A percentile compares a stretch with the other conserved stretches of the same genome.
phyloP scores from a whole-genome alignment of 1,284 basidiomycete species.

The Austroboletus novae-zelandiae region DNA sequence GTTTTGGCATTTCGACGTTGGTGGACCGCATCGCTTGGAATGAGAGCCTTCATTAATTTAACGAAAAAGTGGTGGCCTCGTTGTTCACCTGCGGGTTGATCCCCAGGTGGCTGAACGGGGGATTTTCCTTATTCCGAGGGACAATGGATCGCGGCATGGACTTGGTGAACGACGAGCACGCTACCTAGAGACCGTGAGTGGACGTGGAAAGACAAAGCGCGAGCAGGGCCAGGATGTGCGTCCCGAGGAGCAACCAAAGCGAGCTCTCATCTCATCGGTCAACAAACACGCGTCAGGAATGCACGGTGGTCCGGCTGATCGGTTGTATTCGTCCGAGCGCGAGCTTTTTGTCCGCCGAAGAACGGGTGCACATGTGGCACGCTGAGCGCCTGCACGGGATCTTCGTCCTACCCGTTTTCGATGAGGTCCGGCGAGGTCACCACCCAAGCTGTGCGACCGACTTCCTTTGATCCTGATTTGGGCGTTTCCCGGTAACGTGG shows the following conservation, averaged over 20 bases:
- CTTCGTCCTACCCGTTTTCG: background rate
- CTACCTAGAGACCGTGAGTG: background rate
- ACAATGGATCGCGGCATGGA: constrained; percentile 7
- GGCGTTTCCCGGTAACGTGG: background rate
- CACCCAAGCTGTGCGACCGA: background rate
- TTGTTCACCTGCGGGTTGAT: background rate
- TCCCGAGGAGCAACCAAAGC: too few species aligned
- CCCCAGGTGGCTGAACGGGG: background rate
- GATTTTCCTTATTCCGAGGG: background rate
- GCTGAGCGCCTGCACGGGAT: background rate
- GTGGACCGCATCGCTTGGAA: constrained; percentile 3
- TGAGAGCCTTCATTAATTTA: constrained; percentile 3
- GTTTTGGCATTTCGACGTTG: background rate
- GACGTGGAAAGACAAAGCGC: background rate
- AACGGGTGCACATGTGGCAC: too few species aligned
- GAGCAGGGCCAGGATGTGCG: too few species aligned
- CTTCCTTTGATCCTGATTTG: too few species aligned
- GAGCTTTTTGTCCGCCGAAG: too few species aligned
- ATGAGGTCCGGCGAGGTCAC: background rate
- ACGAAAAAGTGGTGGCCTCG: constrained; percentile 1
- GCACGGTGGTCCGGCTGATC: background rate
- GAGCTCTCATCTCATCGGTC: too few species aligned
- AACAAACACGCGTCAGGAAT: too few species aligned
- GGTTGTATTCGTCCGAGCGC: background rate
- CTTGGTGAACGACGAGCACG: too few species aligned